phyloP scores from a whole-genome alignment of 2,329 filamentous ascomycete species.

The Magnaporthiopsis rhizophila region DNA sequence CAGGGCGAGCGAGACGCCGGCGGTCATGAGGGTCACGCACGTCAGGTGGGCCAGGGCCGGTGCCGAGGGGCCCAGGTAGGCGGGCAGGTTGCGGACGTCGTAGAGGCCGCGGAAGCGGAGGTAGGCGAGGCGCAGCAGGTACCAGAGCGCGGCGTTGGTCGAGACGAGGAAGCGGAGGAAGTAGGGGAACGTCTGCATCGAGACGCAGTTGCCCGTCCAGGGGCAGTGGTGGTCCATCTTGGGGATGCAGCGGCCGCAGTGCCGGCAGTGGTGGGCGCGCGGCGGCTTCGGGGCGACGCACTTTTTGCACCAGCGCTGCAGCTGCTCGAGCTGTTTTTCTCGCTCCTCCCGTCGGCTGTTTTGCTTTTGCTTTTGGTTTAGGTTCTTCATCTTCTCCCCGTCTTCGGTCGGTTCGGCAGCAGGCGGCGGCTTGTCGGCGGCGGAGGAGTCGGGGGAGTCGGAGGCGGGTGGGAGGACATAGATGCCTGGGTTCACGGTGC shows the following conservation, averaged over 20 bases:
- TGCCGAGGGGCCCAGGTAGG: conserved; percentile 63
- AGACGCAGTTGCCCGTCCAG: conserved; percentile 79
- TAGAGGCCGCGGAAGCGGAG: conserved; percentile 53
- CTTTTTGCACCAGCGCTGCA: conserved; percentile 61
- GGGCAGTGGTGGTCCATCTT: conserved; percentile 86
- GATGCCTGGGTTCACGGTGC: conserved; percentile 49
- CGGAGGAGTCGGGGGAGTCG: conserved; percentile 15
- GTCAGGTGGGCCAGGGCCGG: conserved; percentile 53
- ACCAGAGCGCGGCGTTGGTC: conserved; percentile 56
- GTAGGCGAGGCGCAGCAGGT: conserved; percentile 53
- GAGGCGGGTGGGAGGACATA: conserved; percentile 33
- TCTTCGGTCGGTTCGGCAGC: conserved; percentile 17
- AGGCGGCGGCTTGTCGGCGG: conserved; percentile 7
- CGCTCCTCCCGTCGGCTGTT: background rate
- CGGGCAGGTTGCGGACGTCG: conserved; percentile 56
- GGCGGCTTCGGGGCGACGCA: conserved; percentile 68
- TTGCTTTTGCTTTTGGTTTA: background rate
- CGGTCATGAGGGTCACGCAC: conserved; percentile 48
- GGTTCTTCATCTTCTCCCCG: too few species aligned
- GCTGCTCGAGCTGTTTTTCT: conserved; percentile 1
- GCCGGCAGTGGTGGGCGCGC: conserved; percentile 73
- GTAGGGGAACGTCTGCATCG: conserved; percentile 72
- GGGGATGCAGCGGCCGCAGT: conserved; percentile 65
- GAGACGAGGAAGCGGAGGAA: conserved; percentile 73
- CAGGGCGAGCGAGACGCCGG: conserved; percentile 53